Evolutionary conservation across 1,284 basidiomycete species (phyloP), one percentile per base, ranked within the genome.

Genomic region (Naganishia cerealis): DNA sequence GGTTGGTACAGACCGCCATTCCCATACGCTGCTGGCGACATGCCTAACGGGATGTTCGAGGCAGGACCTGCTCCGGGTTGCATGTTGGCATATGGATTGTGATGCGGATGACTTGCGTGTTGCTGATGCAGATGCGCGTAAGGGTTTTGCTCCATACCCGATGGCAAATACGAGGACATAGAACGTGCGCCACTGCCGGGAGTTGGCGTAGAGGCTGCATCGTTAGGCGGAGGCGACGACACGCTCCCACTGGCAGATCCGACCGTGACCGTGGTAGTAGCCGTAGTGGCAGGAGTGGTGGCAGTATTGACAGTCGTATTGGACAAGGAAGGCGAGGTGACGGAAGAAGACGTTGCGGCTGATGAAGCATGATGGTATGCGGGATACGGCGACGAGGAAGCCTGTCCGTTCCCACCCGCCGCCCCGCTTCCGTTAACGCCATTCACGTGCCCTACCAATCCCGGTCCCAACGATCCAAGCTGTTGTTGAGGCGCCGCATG

Each of bases 71-170:
- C 21, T 50, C 46, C 46, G 8, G 38, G 6, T 15, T 21, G 26
- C 42, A 46, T 46, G 39, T 29, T 54, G 13, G 61, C 61, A 40
- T 63, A 63, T 24, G 61, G 61, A 42, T 63, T 63, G 13, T 48
- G 58, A 33, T 61, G 58, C 42, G 58, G 58, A n/a, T 63, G 52
- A 29, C 29, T 40, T 18, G 50, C 61, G 38, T 63, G 59, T n/a
- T 62, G 59, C 40, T 62, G 61, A 18, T 63, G 61, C 9, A 63
- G 39, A 42, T 63, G 61, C 21, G 61, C 61, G n/a, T 63, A 63
- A 15, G 61, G 61, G 61, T 63, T 63, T 21, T 63, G 61, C 15
- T 59, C 57, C 42, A 50, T 26, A 15, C 21, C 8, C 24, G 29
- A 33, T 3, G 29, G 29, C 29, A 24, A 29, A n/a, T 57, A 57